phyloP scores from a whole-genome alignment of 2,329 filamentous ascomycete genomes.

The Xylariaceae sp. region DNA sequence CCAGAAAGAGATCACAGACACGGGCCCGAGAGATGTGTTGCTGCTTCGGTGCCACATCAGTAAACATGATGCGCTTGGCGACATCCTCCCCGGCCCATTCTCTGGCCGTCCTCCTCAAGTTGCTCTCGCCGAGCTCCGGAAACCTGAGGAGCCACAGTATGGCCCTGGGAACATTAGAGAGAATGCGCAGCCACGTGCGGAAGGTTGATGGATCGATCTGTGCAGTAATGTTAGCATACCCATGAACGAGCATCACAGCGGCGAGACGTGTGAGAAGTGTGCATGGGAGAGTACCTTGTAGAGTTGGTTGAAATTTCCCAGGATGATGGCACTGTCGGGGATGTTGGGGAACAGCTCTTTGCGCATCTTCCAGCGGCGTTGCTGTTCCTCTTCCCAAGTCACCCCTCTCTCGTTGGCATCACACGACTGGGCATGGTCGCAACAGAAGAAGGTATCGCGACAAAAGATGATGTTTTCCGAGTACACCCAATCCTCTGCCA shows the following conservation, averaged over 20 bases:
- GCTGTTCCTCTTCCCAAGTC: constrained; percentile 78
- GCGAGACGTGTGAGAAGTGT: neutral
- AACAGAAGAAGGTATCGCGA: constrained; percentile 94
- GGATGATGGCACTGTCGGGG: constrained; percentile 75
- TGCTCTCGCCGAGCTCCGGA: constrained; percentile 82
- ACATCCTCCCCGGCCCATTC: constrained; percentile 81
- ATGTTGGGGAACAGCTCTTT: constrained; percentile 83
- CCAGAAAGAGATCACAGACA: constrained; percentile 89
- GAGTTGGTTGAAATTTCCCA: constrained; percentile 97
- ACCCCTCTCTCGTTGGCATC: constrained; percentile 59
- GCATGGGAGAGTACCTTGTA: constrained; percentile 81
- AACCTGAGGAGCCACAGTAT: constrained; percentile 96
- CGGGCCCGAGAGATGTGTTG: constrained; percentile 88
- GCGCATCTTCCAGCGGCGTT: constrained; percentile 81
- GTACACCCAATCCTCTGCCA: constrained; percentile 81
- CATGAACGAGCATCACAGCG: too few relatives aligned
- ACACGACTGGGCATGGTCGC: constrained; percentile 88
- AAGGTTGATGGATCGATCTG: constrained; percentile 97
- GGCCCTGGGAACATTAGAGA: constrained; percentile 76
- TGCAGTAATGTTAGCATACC: constrained; percentile 8
- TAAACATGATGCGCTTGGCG: constrained; percentile 83
- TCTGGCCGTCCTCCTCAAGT: constrained; percentile 71
- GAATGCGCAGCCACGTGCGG: constrained; percentile 87
- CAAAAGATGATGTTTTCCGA: constrained; percentile 96
- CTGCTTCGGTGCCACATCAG: constrained; percentile 91